These are phyloP conservation scores for Citrus cavaleriei DNA, from an alignment of 345 rosid genomes.

Conservation along the genomic window DNA sequence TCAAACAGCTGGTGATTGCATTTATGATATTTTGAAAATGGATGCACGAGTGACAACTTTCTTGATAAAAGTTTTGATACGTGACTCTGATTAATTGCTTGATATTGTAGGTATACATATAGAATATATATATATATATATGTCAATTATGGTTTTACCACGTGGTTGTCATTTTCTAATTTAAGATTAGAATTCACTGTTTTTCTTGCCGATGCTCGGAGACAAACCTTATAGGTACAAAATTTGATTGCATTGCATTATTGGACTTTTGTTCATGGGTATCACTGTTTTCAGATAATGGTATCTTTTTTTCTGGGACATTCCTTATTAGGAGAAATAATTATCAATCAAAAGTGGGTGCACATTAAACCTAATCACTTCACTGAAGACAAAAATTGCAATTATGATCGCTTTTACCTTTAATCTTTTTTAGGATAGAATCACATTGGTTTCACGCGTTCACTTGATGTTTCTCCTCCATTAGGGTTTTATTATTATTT, in stretches of 20 bases:
- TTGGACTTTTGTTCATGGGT: background rate
- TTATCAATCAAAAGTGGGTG: background rate
- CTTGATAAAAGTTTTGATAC: too few relatives aligned
- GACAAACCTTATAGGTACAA: background rate
- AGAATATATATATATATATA: background rate
- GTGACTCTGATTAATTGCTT: background rate
- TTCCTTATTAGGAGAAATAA: background rate
- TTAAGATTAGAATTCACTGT: background rate
- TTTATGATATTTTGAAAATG: too few relatives aligned
- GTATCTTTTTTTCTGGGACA: too few relatives aligned
- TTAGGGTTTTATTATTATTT: too few relatives aligned
- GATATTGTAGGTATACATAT: background rate
- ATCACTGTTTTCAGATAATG: background rate
- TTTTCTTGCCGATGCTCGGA: background rate
- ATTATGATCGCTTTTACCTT: background rate
- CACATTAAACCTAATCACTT: background rate
- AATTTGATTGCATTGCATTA: background rate
- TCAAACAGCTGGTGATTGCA: background rate
- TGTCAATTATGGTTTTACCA: background rate
- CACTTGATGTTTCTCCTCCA: background rate
- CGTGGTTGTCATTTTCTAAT: background rate
- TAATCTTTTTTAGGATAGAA: background rate
- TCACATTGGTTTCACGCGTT: background rate
- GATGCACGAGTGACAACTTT: background rate
- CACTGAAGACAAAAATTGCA: background rate